Evolutionary conservation across 257 asterid genomes (phyloP), one percentile per base, ranked within the genome.

Genomic region (Gentiana straminea): DNA sequence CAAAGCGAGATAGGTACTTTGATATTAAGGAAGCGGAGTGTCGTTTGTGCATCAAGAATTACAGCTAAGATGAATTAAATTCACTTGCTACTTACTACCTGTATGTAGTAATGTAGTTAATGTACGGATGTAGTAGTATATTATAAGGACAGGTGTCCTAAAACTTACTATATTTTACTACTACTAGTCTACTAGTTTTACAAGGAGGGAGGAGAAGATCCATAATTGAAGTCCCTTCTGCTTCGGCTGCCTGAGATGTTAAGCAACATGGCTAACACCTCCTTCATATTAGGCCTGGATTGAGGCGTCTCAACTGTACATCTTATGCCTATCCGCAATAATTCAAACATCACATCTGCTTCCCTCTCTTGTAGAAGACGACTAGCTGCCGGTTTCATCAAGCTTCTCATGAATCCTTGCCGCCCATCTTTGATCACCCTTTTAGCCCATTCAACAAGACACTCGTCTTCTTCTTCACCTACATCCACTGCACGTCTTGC

Each of bases 381-480:
- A 64, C 80, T 47, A 51, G 84, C 60, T 0, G 94, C 81, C 9
- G 77, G 94, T 2, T 94, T 94, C 15, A 66, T 73, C 0, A 70
- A 58, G 7, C 38, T 63, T 58, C 75, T 60, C 1, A 59, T 63
- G 32, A 57, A 64, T 4, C 86, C 81, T 6, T 66, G 72, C 8
- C 81, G 51, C 46, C 84, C 81, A 1, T 81, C 84, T 48, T 96
- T 93, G 73, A 84, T 70, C 5, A 91, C 86, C 67, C 98, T 58
- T 69, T 75, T 81, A 0, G 80, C 95, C 98, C 98, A 91, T 52
- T 91, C 98, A 13, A 91, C 83, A 39, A 91, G 58, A 51, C 95
- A 84, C 68, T 91, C 98, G 57, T 91, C 97, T 2, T 88, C 97
- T 3, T 91, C 98, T 59, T 91, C 97, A 3, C 90, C 97, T 3